phyloP scores from a whole-genome alignment of 441 rosid genomes.

The Croton setiger region DNA sequence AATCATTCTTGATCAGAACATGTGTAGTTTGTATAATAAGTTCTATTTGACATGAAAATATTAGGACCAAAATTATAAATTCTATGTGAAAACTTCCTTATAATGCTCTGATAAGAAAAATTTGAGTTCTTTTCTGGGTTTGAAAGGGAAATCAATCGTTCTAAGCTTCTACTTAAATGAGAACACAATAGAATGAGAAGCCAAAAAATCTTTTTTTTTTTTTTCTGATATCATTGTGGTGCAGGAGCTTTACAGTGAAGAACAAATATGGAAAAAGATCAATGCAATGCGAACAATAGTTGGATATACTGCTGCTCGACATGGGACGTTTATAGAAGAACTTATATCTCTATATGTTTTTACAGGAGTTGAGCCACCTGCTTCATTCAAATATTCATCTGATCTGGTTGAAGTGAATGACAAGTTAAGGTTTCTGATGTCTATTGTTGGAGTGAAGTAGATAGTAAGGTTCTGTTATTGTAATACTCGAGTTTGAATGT shows the following conservation, averaged over 20 bases:
- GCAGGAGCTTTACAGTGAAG: conserved; percentile 38
- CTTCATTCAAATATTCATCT: conserved; percentile 34
- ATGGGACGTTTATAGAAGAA: conserved; percentile 53
- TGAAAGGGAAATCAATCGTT: neutral
- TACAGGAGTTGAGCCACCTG: conserved; percentile 66
- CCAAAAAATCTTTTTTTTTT: neutral
- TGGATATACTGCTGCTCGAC: conserved; percentile 12
- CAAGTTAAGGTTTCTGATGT: conserved; percentile 65
- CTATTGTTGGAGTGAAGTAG: conserved; percentile 74
- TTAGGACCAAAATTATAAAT: too few species aligned
- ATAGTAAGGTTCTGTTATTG: conserved; percentile 3
- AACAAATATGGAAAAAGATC: conserved; percentile 62
- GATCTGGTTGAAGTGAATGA: conserved; percentile 41
- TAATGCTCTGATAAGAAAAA: too few species aligned
- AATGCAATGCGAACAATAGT: conserved; percentile 35
- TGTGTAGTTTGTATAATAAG: neutral
- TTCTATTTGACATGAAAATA: neutral
- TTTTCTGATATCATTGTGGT: conserved; percentile 11
- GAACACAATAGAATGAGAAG: neutral
- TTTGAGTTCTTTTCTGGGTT: neutral
- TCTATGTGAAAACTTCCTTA: too few species aligned
- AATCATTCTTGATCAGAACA: neutral
- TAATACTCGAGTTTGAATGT: neutral
- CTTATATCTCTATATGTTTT: conserved; percentile 61
- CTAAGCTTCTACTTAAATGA: conserved; percentile 3